Base-by-base conservation (phyloP, 2,329 filamentous ascomycete genomes). In the Tolypocladium guangdongense region DNA sequence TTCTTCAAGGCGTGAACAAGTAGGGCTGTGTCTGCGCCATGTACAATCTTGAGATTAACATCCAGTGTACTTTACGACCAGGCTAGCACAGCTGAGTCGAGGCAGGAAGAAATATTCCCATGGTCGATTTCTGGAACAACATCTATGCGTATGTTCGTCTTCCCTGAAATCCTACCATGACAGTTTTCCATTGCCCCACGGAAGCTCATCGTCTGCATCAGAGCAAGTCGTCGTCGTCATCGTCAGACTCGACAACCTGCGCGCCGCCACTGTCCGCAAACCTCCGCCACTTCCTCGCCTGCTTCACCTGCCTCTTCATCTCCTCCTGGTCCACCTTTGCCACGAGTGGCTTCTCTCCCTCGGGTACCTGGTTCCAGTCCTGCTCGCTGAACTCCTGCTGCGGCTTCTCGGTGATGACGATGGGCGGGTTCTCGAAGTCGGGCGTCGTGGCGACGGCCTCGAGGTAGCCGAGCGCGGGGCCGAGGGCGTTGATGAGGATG, bases 381-480 rank as follows among this genome's bases (percentile, higher is more conserved):
- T 63, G 58, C 0, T 70, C 64, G 1, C 60, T 57, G 24, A 60
- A 45, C 7, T 49, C 50, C 12, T 20, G 49, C 32, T 49, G 38
- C 2, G 53, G 62, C 36, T 55, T 57, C 52, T 63, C 60, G 18
- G 59, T 54, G 22, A 74, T 62, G 1, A 62, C 54, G 39, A 74
- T 64, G 10, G 62, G 58, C 0, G 71, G 70, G 55, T 80, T 78
- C 50, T 60, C 58, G 54, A 73, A 78, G 6, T 56, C 56, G 0
- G 63, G 54, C 3, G 64, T 58, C 2, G 68, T 63, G 6, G 79
- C 76, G 14, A 86, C 75, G 38, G 79, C 71, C 49, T 81, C 70
- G 37, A 90, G 72, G 76, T 84, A 90, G 39, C 71, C 66, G 2
- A 89, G 66, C 30, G 88, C 77, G 2, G 71, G 66, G 14, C 64